Conservation (phyloP, 2,329 filamentous ascomycete genomes). For the Geosmithia morbida region DNA sequence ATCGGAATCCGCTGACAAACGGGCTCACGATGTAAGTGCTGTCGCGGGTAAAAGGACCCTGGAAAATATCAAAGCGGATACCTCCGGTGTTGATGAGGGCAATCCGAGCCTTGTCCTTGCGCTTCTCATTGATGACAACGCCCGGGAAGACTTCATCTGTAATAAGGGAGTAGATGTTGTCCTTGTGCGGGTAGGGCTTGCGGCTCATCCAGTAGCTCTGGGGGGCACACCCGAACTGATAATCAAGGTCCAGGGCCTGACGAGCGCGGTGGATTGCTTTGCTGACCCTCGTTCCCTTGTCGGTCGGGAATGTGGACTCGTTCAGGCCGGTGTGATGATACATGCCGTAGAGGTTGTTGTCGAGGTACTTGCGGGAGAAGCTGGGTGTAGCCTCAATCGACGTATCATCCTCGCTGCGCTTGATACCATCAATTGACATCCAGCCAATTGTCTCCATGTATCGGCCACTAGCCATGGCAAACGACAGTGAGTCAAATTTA, state of each 20-base stretch:
- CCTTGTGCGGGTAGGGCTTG: slow-evolving; percentile 54
- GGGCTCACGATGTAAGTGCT: slow-evolving; percentile 77
- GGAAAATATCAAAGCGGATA: slow-evolving; percentile 90
- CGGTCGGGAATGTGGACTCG: slow-evolving; percentile 58
- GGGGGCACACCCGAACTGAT: slow-evolving; percentile 71
- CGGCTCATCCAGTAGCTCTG: slow-evolving; percentile 70
- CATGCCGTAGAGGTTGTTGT: slow-evolving; percentile 81
- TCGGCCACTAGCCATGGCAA: slow-evolving; percentile 72
- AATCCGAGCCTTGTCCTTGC: slow-evolving; percentile 48
- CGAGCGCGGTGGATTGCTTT: slow-evolving; percentile 55
- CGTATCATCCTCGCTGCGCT: slow-evolving; percentile 10
- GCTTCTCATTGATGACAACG: slow-evolving; percentile 40
- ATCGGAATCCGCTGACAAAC: slow-evolving; percentile 67
- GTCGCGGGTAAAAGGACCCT: slow-evolving; percentile 80
- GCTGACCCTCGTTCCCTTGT: slow-evolving; percentile 58
- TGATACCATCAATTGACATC: slow-evolving; percentile 63
- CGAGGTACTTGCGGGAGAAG: slow-evolving; percentile 76
- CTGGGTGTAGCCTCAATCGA: slow-evolving; percentile 21
- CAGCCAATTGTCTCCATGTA: slow-evolving; percentile 96
- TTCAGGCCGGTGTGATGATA: slow-evolving; percentile 68
- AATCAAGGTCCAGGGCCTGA: slow-evolving; percentile 55
- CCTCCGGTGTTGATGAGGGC: slow-evolving; percentile 80
- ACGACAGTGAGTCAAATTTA: slow-evolving; percentile 63
- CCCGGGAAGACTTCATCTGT: slow-evolving; percentile 60
- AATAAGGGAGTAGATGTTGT: slow-evolving; percentile 74